phyloP scores from a whole-genome alignment of 331 rosid genomes.

The Malus hybrid region DNA sequence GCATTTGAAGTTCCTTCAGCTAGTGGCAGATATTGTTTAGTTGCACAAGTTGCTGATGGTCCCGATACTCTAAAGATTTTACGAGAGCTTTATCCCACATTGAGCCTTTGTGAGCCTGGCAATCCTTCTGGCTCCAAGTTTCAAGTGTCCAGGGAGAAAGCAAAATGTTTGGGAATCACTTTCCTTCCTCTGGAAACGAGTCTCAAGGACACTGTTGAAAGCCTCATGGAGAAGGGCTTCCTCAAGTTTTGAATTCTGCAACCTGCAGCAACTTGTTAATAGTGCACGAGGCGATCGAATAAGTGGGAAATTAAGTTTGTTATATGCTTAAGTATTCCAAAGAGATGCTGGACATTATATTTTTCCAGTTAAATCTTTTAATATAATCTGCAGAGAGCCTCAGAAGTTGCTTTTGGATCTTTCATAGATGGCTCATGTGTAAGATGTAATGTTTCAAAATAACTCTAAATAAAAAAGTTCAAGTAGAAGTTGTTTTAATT shows the following conservation, averaged over 20 bases:
- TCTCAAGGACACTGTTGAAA: conserved; percentile 18
- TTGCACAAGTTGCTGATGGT: neutral
- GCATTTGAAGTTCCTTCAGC: conserved; percentile 13
- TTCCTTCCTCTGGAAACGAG: conserved; percentile 26
- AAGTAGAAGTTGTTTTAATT: neutral
- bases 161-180: conserved; percentile 23
- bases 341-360: too few species aligned
- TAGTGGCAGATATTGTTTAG: conserved; percentile 12
- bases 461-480: neutral
- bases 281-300: too few species aligned
- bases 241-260: neutral
- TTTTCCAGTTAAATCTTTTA: neutral
- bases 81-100: neutral
- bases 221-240: conserved; percentile 2
- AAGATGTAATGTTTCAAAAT: neutral
- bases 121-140: neutral
- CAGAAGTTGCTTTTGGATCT: neutral
- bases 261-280: neutral
- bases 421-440: neutral
- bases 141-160: conserved; percentile 30
- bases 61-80: neutral
- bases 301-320: too few species aligned
- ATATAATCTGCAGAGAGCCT: too few species aligned
- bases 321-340: too few species aligned
- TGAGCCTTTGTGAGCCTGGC: neutral